Conservation (phyloP, 331 rosid species). For the Quercus tomentella region DNA sequence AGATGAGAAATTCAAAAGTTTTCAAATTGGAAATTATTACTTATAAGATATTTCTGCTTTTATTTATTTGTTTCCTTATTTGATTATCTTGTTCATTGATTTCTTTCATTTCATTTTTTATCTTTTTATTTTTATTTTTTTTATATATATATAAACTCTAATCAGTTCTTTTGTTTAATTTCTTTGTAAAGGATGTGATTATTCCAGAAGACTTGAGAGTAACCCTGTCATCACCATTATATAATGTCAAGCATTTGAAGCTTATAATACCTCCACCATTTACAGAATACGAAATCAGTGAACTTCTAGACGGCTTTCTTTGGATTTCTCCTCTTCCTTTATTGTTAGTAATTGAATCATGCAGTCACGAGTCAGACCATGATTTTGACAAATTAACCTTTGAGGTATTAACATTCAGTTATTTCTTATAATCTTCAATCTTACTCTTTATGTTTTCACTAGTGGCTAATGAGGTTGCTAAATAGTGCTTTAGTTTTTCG, state of each 20-base stretch:
- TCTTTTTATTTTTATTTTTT: no score
- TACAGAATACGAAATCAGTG: not conserved
- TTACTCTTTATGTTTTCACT: no score
- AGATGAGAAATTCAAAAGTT: no score
- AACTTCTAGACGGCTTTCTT: conserved; percentile 5
- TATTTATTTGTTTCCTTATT: no score
- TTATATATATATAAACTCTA: no score
- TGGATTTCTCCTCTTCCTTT: conserved; percentile 16
- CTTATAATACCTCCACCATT: not conserved
- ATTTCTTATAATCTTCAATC: no score
- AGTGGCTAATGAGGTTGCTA: no score
- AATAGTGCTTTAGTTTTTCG: no score
- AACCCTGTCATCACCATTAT: not conserved
- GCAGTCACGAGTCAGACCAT: not conserved
- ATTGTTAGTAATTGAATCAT: not conserved
- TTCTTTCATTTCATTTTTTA: no score
- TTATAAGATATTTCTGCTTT: no score
- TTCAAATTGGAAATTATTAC: no score
- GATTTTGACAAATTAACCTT: conserved; percentile 1
- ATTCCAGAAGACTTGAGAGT: conserved; percentile 11
- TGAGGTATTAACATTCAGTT: not conserved
- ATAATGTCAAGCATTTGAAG: conserved; percentile 12
- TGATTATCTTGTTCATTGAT: no score
- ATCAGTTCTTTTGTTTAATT: not conserved
- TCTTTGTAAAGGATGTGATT: not conserved